Conservation (phyloP, 306 rosid genomes). For the Cucumis melo region DNA sequence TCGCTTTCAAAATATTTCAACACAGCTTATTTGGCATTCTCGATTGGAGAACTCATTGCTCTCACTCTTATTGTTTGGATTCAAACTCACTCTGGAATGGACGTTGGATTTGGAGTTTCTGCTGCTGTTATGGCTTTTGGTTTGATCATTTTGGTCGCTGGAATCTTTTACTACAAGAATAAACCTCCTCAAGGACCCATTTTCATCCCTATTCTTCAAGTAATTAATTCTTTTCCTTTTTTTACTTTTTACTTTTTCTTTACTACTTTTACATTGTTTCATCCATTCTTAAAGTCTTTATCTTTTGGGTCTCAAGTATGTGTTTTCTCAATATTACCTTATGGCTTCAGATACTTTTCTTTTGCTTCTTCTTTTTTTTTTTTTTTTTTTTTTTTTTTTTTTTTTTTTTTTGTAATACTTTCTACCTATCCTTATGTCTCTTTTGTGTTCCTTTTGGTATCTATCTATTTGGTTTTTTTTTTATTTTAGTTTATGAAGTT, state of each 20-base stretch:
- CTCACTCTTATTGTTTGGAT: constrained; percentile 81
- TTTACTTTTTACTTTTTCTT: too few species aligned
- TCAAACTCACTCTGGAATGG: constrained; percentile 99
- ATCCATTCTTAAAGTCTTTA: background rate
- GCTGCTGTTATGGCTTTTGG: constrained; percentile 90
- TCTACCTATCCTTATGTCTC: too few species aligned
- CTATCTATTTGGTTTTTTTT: too few species aligned
- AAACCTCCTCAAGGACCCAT: constrained; percentile 84
- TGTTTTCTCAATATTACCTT: too few species aligned
- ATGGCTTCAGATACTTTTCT: too few species aligned
- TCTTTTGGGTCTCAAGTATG: background rate
- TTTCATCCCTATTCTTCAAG: constrained; percentile 75
- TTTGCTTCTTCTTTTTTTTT: too few species aligned
- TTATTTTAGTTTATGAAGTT: too few species aligned
- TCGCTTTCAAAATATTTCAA: constrained; percentile 78
- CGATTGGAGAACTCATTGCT: constrained; percentile 72
- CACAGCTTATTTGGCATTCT: constrained; percentile 79
- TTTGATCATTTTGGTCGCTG: constrained; percentile 50
- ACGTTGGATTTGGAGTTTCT: constrained; percentile 82
- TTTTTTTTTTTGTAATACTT: too few species aligned
- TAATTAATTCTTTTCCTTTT: background rate
- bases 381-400: too few species aligned
- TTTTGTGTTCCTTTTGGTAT: too few species aligned
- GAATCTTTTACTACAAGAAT: constrained; percentile 64
- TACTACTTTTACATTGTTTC: too few species aligned